Evolutionary conservation across 163 green algal species (phyloP).

Genomic region (Chlamydomonas reinhardtii): DNA sequence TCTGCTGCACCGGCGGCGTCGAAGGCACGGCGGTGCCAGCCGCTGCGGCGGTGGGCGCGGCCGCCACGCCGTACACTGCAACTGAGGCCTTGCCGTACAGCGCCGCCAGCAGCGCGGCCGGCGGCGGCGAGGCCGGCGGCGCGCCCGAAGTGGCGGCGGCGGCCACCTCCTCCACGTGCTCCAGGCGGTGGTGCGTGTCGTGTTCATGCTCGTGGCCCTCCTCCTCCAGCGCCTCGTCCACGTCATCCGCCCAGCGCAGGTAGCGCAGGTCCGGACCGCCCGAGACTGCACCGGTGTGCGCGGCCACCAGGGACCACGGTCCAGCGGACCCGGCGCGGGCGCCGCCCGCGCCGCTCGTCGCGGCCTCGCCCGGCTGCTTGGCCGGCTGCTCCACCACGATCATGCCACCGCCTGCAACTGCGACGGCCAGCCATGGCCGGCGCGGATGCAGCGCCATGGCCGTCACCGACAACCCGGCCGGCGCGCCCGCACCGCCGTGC

Average conservation of each 20-base stretch:
- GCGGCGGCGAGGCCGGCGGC: background rate
- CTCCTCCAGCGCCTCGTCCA: background rate
- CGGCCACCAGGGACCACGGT: slow-evolving; percentile 10
- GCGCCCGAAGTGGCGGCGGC: background rate
- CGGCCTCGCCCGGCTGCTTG: background rate
- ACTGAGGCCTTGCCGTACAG: slow-evolving; percentile 22
- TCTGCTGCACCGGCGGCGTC: background rate
- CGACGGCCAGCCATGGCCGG: slow-evolving; percentile 22
- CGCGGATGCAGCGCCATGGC: slow-evolving; percentile 11
- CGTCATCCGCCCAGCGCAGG: slow-evolving; percentile 21
- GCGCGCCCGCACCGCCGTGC: background rate
- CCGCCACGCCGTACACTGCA: slow-evolving; percentile 2
- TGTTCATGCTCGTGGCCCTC: background rate
- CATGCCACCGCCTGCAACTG: background rate
- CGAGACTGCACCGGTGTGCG: background rate
- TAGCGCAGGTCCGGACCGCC: background rate
- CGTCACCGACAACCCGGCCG: background rate
- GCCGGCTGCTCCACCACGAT: background rate
- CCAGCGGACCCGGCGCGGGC: background rate
- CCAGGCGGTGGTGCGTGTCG: too few relatives aligned
- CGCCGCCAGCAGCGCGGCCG: background rate
- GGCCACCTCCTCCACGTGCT: background rate
- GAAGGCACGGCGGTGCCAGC: background rate
- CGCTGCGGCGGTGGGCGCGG: background rate
- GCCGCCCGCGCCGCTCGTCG: background rate